phyloP scores from a whole-genome alignment of 2,329 filamentous ascomycete genomes.

The Cyclaneusma minus region DNA sequence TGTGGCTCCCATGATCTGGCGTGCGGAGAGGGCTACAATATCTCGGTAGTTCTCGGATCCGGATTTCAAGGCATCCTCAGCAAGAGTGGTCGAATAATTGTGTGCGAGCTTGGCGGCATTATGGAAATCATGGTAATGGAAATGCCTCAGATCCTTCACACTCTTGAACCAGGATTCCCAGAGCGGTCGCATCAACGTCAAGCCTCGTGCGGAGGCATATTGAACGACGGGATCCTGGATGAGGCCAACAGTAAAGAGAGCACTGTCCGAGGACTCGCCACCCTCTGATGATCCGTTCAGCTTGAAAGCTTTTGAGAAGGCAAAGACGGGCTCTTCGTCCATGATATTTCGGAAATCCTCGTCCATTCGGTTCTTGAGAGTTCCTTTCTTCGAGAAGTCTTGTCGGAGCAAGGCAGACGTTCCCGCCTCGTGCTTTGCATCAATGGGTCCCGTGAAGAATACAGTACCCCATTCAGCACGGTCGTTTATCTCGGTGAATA shows the following conservation, averaged over 20 bases:
- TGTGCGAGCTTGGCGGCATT: conserved; percentile 46
- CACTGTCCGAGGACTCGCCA: conserved; percentile 27
- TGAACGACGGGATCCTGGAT: conserved; percentile 68
- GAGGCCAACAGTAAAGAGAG: conserved; percentile 62
- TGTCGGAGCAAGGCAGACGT: conserved; percentile 49
- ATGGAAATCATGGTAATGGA: conserved; percentile 62
- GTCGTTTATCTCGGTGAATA: conserved; percentile 61
- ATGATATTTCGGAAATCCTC: conserved; percentile 52
- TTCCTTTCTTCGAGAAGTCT: conserved; percentile 52
- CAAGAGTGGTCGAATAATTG: conserved; percentile 61
- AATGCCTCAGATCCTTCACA: conserved; percentile 48
- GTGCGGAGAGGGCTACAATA: conserved; percentile 61
- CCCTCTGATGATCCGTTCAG: conserved; percentile 23
- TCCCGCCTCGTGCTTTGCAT: conserved; percentile 55
- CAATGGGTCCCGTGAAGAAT: conserved; percentile 56
- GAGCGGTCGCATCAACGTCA: conserved; percentile 64
- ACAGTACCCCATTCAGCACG: conserved; percentile 74
- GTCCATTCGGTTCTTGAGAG: conserved; percentile 51
- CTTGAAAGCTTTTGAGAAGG: conserved; percentile 53
- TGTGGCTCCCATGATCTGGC: conserved; percentile 67
- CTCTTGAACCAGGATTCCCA: conserved; percentile 63
- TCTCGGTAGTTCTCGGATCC: conserved; percentile 63
- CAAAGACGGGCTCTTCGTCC: conserved; percentile 70
- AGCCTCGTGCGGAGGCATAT: conserved; percentile 58
- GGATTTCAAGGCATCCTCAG: conserved; percentile 54